phyloP scores from a whole-genome alignment of 371 early-diverging fungal genomes.

The Nematocida minor region DNA sequence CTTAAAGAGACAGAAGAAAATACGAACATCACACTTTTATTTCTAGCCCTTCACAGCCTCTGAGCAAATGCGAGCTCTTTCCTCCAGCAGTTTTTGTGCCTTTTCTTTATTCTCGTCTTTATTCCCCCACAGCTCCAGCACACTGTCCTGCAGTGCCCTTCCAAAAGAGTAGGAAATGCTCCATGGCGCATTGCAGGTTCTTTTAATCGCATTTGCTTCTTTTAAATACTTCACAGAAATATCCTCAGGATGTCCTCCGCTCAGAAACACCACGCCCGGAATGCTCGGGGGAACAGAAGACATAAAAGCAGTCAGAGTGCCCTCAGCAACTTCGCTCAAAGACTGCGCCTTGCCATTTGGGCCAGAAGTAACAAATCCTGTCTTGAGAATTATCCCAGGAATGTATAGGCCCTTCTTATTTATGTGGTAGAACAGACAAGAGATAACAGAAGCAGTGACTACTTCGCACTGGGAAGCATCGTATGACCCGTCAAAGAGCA shows the following conservation, averaged over 20 bases:
- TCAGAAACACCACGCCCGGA: constrained; percentile 70
- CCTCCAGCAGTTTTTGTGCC: constrained; percentile 65
- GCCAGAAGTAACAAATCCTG: constrained; percentile 69
- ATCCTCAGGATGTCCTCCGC: constrained; percentile 69
- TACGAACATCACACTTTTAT: not conserved
- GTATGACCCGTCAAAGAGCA: constrained; percentile 69
- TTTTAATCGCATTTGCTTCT: constrained; percentile 64
- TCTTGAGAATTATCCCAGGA: constrained; percentile 69
- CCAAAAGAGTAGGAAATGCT: constrained; percentile 70
- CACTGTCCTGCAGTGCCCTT: constrained; percentile 69
- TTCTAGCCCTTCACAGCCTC: not conserved
- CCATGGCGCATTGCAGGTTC: constrained; percentile 65
- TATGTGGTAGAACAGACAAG: constrained; percentile 66
- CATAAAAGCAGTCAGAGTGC: constrained; percentile 67
- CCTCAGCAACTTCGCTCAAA: constrained; percentile 66
- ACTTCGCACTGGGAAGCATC: constrained; percentile 66
- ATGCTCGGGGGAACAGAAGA: constrained; percentile 68
- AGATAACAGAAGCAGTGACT: constrained; percentile 66
- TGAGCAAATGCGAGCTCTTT: constrained; percentile 42
- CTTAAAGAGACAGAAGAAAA: not conserved
- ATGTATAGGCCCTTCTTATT: constrained; percentile 67
- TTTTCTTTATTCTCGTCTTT: constrained; percentile 66
- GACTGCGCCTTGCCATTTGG: constrained; percentile 63
- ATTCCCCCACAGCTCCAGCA: constrained; percentile 68
- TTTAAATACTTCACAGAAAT: constrained; percentile 68